Percentiles rank a stretch among this genome's conserved stretches.
Evolutionary conservation across 768 basidiomycete genomes (phyloP).

Genomic region (Trichaptum fuscoviolaceum): DNA sequence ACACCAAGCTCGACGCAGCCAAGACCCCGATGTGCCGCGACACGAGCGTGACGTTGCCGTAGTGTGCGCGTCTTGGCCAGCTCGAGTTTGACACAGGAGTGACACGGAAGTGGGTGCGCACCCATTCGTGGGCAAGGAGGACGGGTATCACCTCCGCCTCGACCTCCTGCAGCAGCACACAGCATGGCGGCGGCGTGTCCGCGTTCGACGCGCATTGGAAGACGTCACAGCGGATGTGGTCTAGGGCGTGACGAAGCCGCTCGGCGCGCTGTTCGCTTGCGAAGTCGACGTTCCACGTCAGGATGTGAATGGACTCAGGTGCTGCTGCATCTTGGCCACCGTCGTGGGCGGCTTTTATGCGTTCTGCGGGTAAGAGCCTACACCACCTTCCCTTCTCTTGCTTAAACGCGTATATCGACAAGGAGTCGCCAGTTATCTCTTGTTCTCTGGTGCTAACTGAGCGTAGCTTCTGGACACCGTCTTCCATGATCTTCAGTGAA

Average conservation of each 20-base stretch:
- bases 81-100: slow-evolving; percentile 47
- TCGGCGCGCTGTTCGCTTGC: slow-evolving; percentile 27
- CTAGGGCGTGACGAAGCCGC: slow-evolving; percentile 45
- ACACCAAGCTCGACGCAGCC: slow-evolving; percentile 46
- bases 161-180: slow-evolving; percentile 70
- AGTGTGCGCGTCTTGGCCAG: slow-evolving; percentile 46
- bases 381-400: slow-evolving; percentile 1
- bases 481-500: neutral
- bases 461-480: neutral
- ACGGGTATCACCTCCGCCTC: slow-evolving; percentile 35
- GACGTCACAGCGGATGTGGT: slow-evolving; percentile 49
- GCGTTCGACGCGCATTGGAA: slow-evolving; percentile 37
- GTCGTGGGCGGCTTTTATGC: slow-evolving; percentile 24
- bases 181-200: slow-evolving; percentile 50
- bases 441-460: neutral
- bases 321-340: slow-evolving; percentile 22
- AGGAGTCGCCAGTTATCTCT: neutral
- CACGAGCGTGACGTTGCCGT: slow-evolving; percentile 71
- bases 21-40: slow-evolving; percentile 49
- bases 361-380: slow-evolving; percentile 3
- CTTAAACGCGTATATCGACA: neutral
- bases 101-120: slow-evolving; percentile 53
- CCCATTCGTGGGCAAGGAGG: slow-evolving; percentile 57
- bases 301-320: slow-evolving; percentile 44
- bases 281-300: slow-evolving; percentile 74